Base-by-base conservation (phyloP, 1,284 basidiomycete species). In the Leccinum huronense region DNA sequence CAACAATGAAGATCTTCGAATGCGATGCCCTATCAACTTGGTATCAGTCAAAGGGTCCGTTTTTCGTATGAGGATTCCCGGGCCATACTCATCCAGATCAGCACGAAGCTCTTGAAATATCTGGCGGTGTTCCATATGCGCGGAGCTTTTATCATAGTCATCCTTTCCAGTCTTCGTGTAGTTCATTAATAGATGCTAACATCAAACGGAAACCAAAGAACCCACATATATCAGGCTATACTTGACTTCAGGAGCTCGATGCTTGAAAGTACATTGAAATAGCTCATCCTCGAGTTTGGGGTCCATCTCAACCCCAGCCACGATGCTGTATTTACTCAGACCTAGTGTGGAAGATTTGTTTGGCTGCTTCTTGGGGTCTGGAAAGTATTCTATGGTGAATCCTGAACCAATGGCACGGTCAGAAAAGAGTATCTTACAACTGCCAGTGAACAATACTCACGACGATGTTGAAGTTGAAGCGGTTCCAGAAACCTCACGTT, bases 261-360 rank as follows among this genome's bases (percentile, higher is more conserved):
- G 87, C 81, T 99, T 98, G 82, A 96, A 96, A 0, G 94, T 98
- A 8, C 93, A 93, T 58, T 95, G 83, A 70, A 92, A 85, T 38
- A 98, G 81, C 74, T 97, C 96, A 9, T 81, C 73, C 0, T 83
- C 82, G 68, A 95, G 85, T 64, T 89, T 87, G 65, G 84, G 79
- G 62, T 89, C 85, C 6, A 95, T 78, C 5, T 80, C 80, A 9
- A 96, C 90, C 62, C 84, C 82, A 34, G 95, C 83, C 57, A 91
- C 85, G 0, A 91, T 94, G 30, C 90, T 87, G 71, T 92, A 95
- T 36, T 95, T 87, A 2, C 91, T 86, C 30, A 98, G 79, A 19
- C 86, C 83, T 16, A 97, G 87, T 59, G 81, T 85, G 45, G 19
- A 48, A 11, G 19, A 7, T 6, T 13, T 2, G 19, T 13, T 48